Evolutionary conservation across 352 stramenopile genomes (phyloP).

Genomic region (Globisporangium emineosum): DNA sequence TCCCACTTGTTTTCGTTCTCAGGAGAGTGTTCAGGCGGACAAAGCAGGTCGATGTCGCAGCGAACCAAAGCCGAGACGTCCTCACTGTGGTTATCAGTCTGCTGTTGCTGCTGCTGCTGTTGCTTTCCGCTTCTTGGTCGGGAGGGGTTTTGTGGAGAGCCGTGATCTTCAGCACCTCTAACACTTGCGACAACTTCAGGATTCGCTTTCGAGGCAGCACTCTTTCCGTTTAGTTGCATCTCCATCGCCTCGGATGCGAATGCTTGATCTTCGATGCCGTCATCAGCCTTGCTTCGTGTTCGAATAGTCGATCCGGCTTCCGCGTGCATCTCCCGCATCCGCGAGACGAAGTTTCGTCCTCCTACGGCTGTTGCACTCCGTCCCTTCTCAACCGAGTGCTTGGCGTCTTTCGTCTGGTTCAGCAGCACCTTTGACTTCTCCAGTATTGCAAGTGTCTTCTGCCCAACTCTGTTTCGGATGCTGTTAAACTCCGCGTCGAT

Average conservation of each 20-base stretch:
- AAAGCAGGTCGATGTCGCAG: conserved; percentile 57
- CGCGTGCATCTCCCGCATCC: conserved; percentile 24
- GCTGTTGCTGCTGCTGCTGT: conserved; percentile 1
- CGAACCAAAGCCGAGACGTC: conserved; percentile 13
- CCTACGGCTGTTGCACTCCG: not conserved
- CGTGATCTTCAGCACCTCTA: not conserved
- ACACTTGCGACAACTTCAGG: not conserved
- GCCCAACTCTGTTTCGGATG: conserved; percentile 40
- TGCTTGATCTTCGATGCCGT: not conserved
- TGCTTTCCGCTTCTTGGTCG: not conserved
- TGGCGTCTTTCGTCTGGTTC: conserved; percentile 19
- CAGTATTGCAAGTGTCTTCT: conserved; percentile 53
- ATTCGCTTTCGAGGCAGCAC: not conserved
- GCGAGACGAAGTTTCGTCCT: conserved; percentile 24
- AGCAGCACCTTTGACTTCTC: conserved; percentile 48
- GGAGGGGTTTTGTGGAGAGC: conserved; percentile 6
- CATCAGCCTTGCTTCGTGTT: not conserved
- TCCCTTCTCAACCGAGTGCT: not conserved
- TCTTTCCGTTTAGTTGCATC: not conserved
- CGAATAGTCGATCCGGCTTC: not conserved
- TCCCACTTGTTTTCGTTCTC: conserved; percentile 85
- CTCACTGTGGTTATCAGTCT: conserved; percentile 5
- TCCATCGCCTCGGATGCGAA: not conserved
- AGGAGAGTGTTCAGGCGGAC: conserved; percentile 39
- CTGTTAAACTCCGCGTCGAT: conserved; percentile 35